Evolutionary conservation across 2,329 filamentous ascomycete genomes (phyloP).

Genomic region (Herpotrichia juniperi): DNA sequence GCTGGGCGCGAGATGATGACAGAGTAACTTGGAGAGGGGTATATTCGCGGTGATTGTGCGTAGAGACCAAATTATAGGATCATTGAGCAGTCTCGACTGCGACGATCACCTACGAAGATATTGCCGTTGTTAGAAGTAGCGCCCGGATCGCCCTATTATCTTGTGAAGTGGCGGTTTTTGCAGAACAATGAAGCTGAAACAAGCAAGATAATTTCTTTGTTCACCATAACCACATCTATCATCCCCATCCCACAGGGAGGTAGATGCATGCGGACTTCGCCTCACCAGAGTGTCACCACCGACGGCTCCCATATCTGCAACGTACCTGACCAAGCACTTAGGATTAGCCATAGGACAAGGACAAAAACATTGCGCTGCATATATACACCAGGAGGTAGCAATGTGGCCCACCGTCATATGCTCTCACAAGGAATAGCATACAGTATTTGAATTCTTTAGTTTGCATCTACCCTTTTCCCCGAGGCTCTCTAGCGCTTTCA

Average conservation of each 20-base stretch:
- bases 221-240: neutral
- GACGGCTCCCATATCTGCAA: neutral
- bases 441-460: no score
- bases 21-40: slow-evolving; percentile 6
- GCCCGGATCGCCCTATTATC: slow-evolving; percentile 3
- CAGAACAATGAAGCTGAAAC: slow-evolving; percentile 10
- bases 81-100: slow-evolving; percentile 7
- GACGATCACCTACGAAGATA: slow-evolving; percentile 1
- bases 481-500: slow-evolving; percentile 21
- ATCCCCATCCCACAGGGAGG: neutral
- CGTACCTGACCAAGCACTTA: slow-evolving; percentile 2
- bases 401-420: no score
- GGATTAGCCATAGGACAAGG: no score
- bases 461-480: neutral
- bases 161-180: slow-evolving; percentile 3
- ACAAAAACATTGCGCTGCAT: no score
- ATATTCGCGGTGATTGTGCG: neutral
- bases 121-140: neutral
- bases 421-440: no score
- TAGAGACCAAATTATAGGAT: slow-evolving; percentile 8
- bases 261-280: slow-evolving; percentile 8
- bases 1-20: slow-evolving; percentile 77
- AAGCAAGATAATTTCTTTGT: slow-evolving; percentile 8
- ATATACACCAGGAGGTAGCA: no score
- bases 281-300: no score